These are phyloP conservation scores for Komagataella phaffii DNA, from an alignment of 805 yeast genomes.

Conservation along the genomic window DNA sequence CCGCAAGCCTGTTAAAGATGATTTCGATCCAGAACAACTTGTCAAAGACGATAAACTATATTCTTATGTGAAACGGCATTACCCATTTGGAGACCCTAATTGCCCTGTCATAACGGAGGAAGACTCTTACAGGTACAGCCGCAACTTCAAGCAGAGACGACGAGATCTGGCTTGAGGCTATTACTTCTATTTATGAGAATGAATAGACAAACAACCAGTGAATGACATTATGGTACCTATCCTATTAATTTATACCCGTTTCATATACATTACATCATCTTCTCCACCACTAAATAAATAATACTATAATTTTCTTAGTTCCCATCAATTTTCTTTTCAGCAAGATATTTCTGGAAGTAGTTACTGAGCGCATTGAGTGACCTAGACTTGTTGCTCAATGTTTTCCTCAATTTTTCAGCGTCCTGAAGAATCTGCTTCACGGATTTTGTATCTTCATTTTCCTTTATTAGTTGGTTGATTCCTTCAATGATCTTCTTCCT, in stretches of 20 bases:
- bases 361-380: not conserved
- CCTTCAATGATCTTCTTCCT: not conserved
- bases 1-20: not conserved
- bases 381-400: not conserved
- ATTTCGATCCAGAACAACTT: constrained; percentile 12
- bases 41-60: constrained; percentile 21
- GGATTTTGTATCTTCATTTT: not conserved
- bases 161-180: not conserved
- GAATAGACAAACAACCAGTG: not conserved
- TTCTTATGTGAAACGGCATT: constrained; percentile 17
- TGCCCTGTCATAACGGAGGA: constrained; percentile 20
- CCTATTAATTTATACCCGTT: not conserved
- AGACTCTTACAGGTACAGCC: constrained; percentile 1
- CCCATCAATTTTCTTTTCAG: not conserved
- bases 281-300: not conserved
- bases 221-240: not conserved
- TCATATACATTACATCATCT: not conserved
- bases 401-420: not conserved
- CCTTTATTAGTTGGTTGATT: not conserved
- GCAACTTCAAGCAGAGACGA: not conserved
- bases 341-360: not conserved
- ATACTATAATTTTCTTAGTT: not conserved
- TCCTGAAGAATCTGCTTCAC: not conserved
- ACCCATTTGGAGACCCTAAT: constrained; percentile 24
- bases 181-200: not conserved